phyloP scores from a whole-genome alignment of 1,139 yeast genomes.

The Scheffersomyces lignicola region DNA sequence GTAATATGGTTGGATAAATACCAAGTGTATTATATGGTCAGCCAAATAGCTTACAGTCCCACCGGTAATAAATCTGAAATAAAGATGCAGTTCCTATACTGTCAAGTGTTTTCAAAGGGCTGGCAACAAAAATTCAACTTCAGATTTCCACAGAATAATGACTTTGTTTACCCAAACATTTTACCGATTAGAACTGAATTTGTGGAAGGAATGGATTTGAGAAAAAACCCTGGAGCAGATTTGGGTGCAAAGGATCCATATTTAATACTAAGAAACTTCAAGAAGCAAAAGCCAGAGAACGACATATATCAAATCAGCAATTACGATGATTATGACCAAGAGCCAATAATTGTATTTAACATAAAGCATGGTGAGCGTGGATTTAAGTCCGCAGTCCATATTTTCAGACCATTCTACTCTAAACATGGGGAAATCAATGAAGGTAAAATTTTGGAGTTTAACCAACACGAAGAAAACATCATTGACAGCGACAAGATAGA shows the following conservation, averaged over 20 bases:
- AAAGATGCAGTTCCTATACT: constrained; percentile 23
- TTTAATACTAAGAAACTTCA: constrained; percentile 30
- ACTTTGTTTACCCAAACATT: constrained; percentile 23
- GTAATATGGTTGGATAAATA: constrained; percentile 35
- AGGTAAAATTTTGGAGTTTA: constrained; percentile 23
- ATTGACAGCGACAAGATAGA: constrained; percentile 10
- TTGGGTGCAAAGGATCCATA: constrained; percentile 49
- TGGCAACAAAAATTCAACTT: constrained; percentile 27
- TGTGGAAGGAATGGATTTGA: constrained; percentile 17
- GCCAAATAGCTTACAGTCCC: constrained; percentile 28
- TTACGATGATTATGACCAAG: constrained; percentile 23
- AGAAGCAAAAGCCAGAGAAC: constrained; percentile 17
- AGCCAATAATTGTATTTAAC: constrained; percentile 49
- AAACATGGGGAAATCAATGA: constrained; percentile 23
- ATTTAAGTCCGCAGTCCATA: constrained; percentile 31
- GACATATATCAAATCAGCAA: no score
- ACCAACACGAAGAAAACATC: no score
- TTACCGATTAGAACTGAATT: constrained; percentile 28
- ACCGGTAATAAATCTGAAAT: constrained; percentile 22
- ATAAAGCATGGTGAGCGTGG: constrained; percentile 24
- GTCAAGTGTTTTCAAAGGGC: constrained; percentile 26
- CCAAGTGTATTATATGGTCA: constrained; percentile 33
- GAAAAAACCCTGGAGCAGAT: constrained; percentile 19
- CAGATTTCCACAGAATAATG: constrained; percentile 21
- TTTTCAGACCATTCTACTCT: constrained; percentile 27